phyloP scores from a whole-genome alignment of 257 asterid genomes.

The Anisodus tanguticus region DNA sequence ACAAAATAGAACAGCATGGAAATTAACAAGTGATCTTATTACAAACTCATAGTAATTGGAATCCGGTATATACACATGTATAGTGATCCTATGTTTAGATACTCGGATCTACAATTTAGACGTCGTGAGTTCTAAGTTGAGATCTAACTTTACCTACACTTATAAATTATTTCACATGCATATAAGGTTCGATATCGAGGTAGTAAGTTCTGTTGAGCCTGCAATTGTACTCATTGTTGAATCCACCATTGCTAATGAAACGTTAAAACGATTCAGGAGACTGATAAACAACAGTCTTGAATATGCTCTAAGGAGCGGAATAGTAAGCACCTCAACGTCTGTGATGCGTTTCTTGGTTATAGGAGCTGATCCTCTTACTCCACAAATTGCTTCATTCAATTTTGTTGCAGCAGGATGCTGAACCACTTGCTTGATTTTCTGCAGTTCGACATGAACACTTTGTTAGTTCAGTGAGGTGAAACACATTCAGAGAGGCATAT shows the following conservation, averaged over 20 bases:
- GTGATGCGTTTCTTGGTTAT: constrained; percentile 57
- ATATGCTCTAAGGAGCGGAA: constrained; percentile 39
- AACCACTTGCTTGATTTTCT: constrained; percentile 60
- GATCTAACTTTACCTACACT: constrained; percentile 22
- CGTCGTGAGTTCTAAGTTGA: constrained; percentile 22
- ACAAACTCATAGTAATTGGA: constrained; percentile 21
- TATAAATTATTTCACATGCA: not conserved
- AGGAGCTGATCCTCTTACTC: constrained; percentile 45
- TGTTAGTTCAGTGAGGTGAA: not conserved
- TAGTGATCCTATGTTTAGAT: not conserved
- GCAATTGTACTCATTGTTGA: not conserved
- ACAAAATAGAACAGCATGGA: not conserved
- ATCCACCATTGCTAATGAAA: not conserved
- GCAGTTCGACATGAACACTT: not conserved
- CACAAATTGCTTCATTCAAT: constrained; percentile 56
- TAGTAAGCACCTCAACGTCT: constrained; percentile 55
- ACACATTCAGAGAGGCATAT: not conserved
- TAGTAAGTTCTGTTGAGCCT: not conserved
- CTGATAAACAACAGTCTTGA: constrained; percentile 18
- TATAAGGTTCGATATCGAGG: not conserved
- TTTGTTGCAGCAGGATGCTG: constrained; percentile 44
- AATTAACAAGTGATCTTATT: constrained; percentile 1
- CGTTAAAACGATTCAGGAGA: not conserved
- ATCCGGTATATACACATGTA: not conserved
- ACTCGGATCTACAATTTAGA: constrained; percentile 5